phyloP scores from a whole-genome alignment of 2,329 filamentous ascomycete species.

The Aspergillus sp. region DNA sequence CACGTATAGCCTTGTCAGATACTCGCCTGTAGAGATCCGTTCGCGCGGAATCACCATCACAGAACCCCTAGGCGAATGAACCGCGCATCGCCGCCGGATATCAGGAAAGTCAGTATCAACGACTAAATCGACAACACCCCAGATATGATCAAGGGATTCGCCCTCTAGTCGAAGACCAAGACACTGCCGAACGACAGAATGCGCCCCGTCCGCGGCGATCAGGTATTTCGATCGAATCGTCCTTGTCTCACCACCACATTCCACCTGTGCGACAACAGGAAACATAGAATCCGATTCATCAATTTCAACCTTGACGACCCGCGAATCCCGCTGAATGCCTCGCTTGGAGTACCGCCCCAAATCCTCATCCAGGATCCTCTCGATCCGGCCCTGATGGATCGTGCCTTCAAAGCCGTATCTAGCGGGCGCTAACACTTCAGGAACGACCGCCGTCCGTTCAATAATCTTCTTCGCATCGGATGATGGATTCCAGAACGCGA shows the following conservation, averaged over 20 bases:
- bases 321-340: conserved; percentile 61
- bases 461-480: conserved; percentile 49
- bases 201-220: conserved; percentile 66
- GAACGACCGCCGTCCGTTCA: conserved; percentile 53
- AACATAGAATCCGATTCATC: conserved; percentile 45
- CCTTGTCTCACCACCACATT: conserved; percentile 20
- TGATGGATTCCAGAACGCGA: conserved; percentile 65
- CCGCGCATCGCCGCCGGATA: conserved; percentile 73
- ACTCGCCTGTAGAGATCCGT: conserved; percentile 55
- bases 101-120: conserved; percentile 71
- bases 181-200: conserved; percentile 60
- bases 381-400: conserved; percentile 67
- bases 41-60: conserved; percentile 77
- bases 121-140: conserved; percentile 72
- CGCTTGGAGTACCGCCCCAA: conserved; percentile 56
- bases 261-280: conserved; percentile 29
- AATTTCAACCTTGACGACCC: conserved; percentile 57
- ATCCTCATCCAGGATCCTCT: conserved; percentile 64
- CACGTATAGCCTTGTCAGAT: conserved; percentile 66
- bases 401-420: conserved; percentile 67
- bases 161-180: conserved; percentile 52
- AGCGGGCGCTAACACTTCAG: conserved; percentile 58
- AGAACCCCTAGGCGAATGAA: conserved; percentile 70
- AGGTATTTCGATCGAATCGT: conserved; percentile 63
- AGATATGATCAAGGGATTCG: conserved; percentile 66